Evolutionary conservation across 768 basidiomycete species (phyloP).

Genomic region (Psilocybe sp.): DNA sequence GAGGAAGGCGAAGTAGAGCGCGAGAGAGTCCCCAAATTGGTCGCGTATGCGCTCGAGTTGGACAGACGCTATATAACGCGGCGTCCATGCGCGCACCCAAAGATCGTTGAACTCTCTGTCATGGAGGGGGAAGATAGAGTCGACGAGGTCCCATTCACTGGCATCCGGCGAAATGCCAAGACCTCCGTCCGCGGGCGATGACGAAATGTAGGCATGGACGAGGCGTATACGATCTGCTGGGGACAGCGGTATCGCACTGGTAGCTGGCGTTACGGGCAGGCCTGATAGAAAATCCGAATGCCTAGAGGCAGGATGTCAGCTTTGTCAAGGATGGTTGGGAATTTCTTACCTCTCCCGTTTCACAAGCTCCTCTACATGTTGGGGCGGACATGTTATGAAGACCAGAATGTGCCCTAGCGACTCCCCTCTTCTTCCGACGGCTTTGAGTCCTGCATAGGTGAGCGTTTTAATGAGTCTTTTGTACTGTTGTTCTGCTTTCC

Average conservation of each 20-base stretch:
- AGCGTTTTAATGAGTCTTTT: constrained; percentile 58
- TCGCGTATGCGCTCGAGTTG: constrained; percentile 70
- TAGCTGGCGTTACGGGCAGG: constrained; percentile 51
- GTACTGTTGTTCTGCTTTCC: constrained; percentile 71
- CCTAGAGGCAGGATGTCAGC: constrained; percentile 29
- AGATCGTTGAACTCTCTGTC: constrained; percentile 75
- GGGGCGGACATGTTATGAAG: constrained; percentile 68
- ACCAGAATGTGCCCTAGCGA: constrained; percentile 72
- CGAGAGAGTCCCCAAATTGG: constrained; percentile 79
- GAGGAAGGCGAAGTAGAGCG: constrained; percentile 89
- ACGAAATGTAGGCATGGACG: constrained; percentile 68
- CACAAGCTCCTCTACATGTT: constrained; percentile 60
- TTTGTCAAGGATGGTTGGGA: neutral
- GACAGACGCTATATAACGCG: constrained; percentile 56
- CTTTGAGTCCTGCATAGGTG: constrained; percentile 59
- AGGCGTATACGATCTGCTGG: constrained; percentile 83
- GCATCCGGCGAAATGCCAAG: constrained; percentile 76
- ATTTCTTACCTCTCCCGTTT: constrained; percentile 67
- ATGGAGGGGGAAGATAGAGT: constrained; percentile 81
- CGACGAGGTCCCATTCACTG: constrained; percentile 75
- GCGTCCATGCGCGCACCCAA: constrained; percentile 80
- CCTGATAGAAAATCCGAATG: constrained; percentile 77
- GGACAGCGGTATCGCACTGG: constrained; percentile 46
- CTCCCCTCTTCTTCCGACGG: constrained; percentile 76
- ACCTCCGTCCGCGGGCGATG: constrained; percentile 72